phyloP scores from a whole-genome alignment of 2,329 filamentous ascomycete genomes.

The Fusarium solani-melongenae region DNA sequence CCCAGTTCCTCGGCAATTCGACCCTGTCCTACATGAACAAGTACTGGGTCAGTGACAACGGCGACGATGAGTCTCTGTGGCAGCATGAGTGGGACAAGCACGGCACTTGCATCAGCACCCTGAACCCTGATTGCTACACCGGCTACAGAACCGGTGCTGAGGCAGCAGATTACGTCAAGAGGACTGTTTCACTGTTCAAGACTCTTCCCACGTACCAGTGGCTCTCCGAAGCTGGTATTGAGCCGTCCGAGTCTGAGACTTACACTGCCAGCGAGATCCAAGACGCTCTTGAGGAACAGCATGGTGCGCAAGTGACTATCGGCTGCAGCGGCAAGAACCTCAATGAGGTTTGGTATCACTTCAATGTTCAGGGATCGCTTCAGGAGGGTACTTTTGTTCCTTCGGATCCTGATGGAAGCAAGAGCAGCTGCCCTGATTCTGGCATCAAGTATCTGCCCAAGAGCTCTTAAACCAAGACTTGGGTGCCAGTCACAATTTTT shows the following conservation, averaged over 20 bases:
- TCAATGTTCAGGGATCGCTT: conserved; percentile 68
- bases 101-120: conserved; percentile 77
- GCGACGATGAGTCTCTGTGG: conserved; percentile 75
- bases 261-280: conserved; percentile 71
- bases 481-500: background rate
- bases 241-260: conserved; percentile 63
- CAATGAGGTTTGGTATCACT: conserved; percentile 71
- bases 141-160: conserved; percentile 71
- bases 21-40: conserved; percentile 74
- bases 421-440: conserved; percentile 64
- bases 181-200: conserved; percentile 74
- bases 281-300: conserved; percentile 63
- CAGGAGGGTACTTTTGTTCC: conserved; percentile 71
- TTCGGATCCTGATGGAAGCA: conserved; percentile 64
- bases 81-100: conserved; percentile 82
- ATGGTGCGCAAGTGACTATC: conserved; percentile 67
- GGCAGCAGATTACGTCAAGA: conserved; percentile 76
- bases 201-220: conserved; percentile 71
- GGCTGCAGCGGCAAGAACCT: conserved; percentile 62
- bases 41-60: conserved; percentile 78
- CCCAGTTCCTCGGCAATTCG: conserved; percentile 61
- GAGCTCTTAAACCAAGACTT: background rate
- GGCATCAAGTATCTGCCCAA: conserved; percentile 47
- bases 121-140: conserved; percentile 74
- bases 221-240: conserved; percentile 71